Percentiles rank a stretch among this genome's conserved stretches.
Conservation (phyloP, 768 basidiomycete genomes). For the Pleurotus sapidus region DNA sequence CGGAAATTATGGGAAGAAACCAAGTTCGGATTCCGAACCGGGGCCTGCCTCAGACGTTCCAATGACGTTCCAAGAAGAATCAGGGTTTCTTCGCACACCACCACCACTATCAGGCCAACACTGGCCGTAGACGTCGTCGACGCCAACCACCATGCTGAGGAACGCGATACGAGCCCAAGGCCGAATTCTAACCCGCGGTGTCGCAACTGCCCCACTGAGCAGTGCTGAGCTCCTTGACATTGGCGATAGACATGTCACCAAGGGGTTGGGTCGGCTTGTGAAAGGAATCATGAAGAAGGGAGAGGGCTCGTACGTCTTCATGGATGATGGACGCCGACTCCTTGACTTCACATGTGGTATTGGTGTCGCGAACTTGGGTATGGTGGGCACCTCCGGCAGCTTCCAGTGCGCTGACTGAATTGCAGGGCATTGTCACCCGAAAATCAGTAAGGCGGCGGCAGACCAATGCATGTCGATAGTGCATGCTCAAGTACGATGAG, state of each 20-base stretch:
- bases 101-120: no score
- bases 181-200: not conserved
- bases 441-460: constrained; percentile 84
- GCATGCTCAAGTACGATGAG: constrained; percentile 60
- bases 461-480: constrained; percentile 81
- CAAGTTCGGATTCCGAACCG: no score
- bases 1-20: no score
- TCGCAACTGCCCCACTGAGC: not conserved
- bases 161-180: not conserved
- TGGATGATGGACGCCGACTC: constrained; percentile 68
- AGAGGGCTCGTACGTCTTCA: constrained; percentile 69
- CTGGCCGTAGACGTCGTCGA: no score
- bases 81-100: no score
- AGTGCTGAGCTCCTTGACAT: constrained; percentile 20
- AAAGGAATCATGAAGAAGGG: constrained; percentile 64
- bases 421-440: constrained; percentile 84
- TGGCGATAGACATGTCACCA: constrained; percentile 42
- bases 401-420: not conserved
- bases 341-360: constrained; percentile 90
- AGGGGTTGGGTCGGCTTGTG: constrained; percentile 42
- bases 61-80: no score
- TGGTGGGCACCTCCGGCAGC: not conserved
- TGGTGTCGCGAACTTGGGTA: constrained; percentile 83
- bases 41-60: no score
- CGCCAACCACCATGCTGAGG: no score